These are phyloP conservation scores for Globisporangium carolinianum DNA, from an alignment of 352 stramenopile species.

Conservation along the genomic window DNA sequence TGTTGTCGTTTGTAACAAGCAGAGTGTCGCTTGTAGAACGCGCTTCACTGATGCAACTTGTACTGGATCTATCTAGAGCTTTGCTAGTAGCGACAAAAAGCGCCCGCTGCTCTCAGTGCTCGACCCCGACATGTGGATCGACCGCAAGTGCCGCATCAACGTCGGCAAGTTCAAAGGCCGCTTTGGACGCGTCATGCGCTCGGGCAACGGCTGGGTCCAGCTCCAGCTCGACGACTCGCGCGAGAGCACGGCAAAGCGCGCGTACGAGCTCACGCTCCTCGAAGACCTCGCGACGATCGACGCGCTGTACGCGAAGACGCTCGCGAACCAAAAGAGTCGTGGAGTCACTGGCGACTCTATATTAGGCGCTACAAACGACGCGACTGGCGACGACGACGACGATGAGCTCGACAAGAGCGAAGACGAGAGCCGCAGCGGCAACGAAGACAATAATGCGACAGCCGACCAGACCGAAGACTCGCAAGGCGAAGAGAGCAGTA, in stretches of 20 bases:
- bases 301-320: conserved; percentile 54
- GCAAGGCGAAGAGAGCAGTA: conserved; percentile 58
- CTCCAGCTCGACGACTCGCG: conserved; percentile 75
- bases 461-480: conserved; percentile 71
- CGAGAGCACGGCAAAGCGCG: conserved; percentile 82
- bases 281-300: conserved; percentile 82
- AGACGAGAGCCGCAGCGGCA: conserved; percentile 45
- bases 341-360: conserved; percentile 24
- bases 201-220: conserved; percentile 86
- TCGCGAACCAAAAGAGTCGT: conserved; percentile 52
- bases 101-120: conserved; percentile 66
- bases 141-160: conserved; percentile 81
- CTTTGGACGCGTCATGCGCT: conserved; percentile 68
- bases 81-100: conserved; percentile 18
- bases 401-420: conserved; percentile 56
- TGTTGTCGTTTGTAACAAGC: not conserved
- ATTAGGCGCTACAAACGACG: not conserved
- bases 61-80: no score
- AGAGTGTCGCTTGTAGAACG: no score
- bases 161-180: conserved; percentile 84
- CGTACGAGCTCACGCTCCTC: conserved; percentile 81
- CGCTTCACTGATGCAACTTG: no score
- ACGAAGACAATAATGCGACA: conserved; percentile 36
- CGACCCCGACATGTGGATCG: conserved; percentile 87
- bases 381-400: conserved; percentile 17